These are phyloP conservation scores for Mallotus nudiflorus DNA, from an alignment of 345 rosid genomes.

Conservation along the genomic window DNA sequence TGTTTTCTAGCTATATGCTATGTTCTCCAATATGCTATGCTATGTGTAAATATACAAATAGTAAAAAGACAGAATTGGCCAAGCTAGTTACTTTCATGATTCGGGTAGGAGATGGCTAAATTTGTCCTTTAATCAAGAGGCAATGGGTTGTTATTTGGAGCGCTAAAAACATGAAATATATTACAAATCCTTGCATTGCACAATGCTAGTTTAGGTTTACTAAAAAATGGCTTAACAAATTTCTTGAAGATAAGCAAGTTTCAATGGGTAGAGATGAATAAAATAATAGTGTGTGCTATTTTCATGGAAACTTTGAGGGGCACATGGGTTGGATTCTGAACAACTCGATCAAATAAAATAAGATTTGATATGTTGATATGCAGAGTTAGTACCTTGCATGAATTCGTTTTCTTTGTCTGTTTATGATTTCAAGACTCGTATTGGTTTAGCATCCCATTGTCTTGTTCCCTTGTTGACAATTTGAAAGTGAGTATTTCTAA, in stretches of 20 bases:
- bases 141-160: background rate
- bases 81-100: background rate
- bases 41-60: background rate
- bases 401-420: slow-evolving; percentile 1
- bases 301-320: background rate
- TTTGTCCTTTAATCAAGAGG: slow-evolving; percentile 1
- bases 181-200: no score
- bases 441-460: slow-evolving; percentile 8
- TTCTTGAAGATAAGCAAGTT: slow-evolving; percentile 1
- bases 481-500: background rate
- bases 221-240: background rate
- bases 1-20: background rate
- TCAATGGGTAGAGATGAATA: slow-evolving; percentile 12
- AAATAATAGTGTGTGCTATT: background rate
- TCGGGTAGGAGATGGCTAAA: background rate
- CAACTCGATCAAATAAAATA: slow-evolving; percentile 4
- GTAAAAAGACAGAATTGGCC: background rate
- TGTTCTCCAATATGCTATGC: background rate
- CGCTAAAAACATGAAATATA: background rate
- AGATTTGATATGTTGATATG: background rate
- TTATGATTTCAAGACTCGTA: slow-evolving; percentile 9
- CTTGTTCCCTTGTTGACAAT: background rate
- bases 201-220: no score
- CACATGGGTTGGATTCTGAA: background rate
- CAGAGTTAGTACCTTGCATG: background rate